These are phyloP conservation scores for Phlyctochytrium planicorne DNA, from an alignment of 192 early-diverging fungal genomes.

Conservation along the genomic window DNA sequence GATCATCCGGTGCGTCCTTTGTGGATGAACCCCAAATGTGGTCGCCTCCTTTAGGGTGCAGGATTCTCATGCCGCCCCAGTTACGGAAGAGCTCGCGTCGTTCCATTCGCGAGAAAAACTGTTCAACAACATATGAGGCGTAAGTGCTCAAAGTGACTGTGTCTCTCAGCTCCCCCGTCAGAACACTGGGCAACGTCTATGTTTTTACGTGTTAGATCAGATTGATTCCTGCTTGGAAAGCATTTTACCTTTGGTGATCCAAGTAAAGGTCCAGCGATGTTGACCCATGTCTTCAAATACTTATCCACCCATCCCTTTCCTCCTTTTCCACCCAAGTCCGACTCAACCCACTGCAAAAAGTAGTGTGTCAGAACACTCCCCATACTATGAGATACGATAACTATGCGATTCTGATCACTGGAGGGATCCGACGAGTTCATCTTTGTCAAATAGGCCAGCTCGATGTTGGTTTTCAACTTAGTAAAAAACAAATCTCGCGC, in stretches of 20 bases:
- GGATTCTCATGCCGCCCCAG: slow-evolving; percentile 74
- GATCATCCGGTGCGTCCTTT: slow-evolving; percentile 71
- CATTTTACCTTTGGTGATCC: slow-evolving; percentile 73
- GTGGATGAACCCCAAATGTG: slow-evolving; percentile 69
- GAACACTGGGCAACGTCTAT: slow-evolving; percentile 18
- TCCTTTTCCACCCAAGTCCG: slow-evolving; percentile 61
- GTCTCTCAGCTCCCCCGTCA: slow-evolving; percentile 72
- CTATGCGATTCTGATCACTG: slow-evolving; percentile 53
- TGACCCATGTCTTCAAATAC: slow-evolving; percentile 77
- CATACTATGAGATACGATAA: slow-evolving; percentile 69
- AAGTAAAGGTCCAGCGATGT: slow-evolving; percentile 82
- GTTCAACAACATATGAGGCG: slow-evolving; percentile 77
- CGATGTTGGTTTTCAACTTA: slow-evolving; percentile 69
- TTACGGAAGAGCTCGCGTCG: slow-evolving; percentile 73
- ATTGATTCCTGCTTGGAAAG: neutral
- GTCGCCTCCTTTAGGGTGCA: slow-evolving; percentile 84
- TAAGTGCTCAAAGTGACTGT: slow-evolving; percentile 76
- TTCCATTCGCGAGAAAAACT: slow-evolving; percentile 78
- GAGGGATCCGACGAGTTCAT: slow-evolving; percentile 3
- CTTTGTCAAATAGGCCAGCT: slow-evolving; percentile 45
- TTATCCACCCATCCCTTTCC: slow-evolving; percentile 73
- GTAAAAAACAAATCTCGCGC: slow-evolving; percentile 81
- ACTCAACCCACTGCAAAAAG: slow-evolving; percentile 87
- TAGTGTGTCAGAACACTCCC: slow-evolving; percentile 71
- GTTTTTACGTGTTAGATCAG: slow-evolving; percentile 1